phyloP scores from a whole-genome alignment of 139 green algal species.

The Coccomyxa sp. region DNA sequence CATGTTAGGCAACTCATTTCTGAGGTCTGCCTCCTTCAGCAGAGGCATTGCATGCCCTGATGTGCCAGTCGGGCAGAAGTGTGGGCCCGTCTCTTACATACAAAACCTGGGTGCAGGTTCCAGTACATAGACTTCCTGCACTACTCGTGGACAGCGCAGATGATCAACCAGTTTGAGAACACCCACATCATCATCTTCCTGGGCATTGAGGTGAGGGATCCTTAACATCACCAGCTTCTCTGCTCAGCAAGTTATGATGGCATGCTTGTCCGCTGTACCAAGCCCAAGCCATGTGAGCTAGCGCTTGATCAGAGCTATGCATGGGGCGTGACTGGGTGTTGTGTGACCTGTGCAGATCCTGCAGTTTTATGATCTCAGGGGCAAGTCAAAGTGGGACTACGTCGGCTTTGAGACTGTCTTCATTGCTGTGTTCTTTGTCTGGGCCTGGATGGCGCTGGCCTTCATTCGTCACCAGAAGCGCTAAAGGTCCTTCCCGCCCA shows the following conservation, averaged over 20 bases:
- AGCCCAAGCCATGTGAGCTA: not conserved
- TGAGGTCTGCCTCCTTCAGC: no score
- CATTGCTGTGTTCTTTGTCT: slow-evolving; percentile 45
- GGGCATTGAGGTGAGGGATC: not conserved
- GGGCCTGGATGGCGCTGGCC: slow-evolving; percentile 38
- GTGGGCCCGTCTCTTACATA: no score
- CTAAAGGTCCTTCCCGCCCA: not conserved
- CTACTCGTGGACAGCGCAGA: slow-evolving; percentile 44
- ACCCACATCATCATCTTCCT: not conserved
- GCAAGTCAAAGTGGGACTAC: slow-evolving; percentile 31
- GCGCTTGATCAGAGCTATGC: not conserved
- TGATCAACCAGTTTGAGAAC: slow-evolving; percentile 59
- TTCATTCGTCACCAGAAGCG: slow-evolving; percentile 42
- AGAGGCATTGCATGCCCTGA: not conserved
- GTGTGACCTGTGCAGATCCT: slow-evolving; percentile 22
- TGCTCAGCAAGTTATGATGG: not conserved
- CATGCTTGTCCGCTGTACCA: not conserved
- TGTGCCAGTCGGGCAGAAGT: not conserved
- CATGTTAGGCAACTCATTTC: not conserved
- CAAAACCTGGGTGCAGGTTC: slow-evolving; percentile 16
- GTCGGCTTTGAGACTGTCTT: slow-evolving; percentile 51
- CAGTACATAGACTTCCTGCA: slow-evolving; percentile 49
- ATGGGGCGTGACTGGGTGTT: not conserved
- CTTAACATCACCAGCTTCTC: not conserved
- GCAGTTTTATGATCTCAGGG: slow-evolving; percentile 48